Evolutionary conservation across 192 early-diverging fungal species (phyloP).

Genomic region (Linnemannia zychae): DNA sequence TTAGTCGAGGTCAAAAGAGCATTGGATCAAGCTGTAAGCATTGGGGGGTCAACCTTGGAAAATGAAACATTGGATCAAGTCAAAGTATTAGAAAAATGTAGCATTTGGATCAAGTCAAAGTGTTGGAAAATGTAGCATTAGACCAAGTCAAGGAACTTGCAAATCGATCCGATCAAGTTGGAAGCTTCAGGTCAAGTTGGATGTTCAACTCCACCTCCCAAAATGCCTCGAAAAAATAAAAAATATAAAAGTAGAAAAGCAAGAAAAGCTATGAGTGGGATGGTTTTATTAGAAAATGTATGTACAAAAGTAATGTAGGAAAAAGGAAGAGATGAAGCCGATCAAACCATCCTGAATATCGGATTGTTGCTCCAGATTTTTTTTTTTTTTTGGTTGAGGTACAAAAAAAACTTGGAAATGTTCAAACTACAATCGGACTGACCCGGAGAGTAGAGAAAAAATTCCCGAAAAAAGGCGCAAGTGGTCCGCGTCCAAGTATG

Average conservation of each 20-base stretch:
- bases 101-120: no score
- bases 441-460: background rate
- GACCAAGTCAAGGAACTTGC: no score
- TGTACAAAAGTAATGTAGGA: constrained; percentile 4
- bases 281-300: constrained; percentile 3
- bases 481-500: constrained; percentile 3
- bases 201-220: background rate
- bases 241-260: background rate
- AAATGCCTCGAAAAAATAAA: background rate
- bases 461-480: background rate
- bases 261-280: background rate
- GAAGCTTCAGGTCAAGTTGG: no score
- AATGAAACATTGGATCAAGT: no score
- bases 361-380: background rate
- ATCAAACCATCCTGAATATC: background rate
- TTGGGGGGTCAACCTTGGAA: no score
- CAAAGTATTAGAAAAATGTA: no score
- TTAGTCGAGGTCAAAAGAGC: no score
- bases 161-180: no score
- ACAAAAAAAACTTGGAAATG: background rate
- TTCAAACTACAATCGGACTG: background rate
- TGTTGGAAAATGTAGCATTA: no score
- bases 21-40: no score
- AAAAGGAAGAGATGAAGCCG: background rate
- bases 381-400: no score